These are phyloP conservation scores for Amanita thiersii DNA, from an alignment of 768 basidiomycete species.

Conservation along the genomic window DNA sequence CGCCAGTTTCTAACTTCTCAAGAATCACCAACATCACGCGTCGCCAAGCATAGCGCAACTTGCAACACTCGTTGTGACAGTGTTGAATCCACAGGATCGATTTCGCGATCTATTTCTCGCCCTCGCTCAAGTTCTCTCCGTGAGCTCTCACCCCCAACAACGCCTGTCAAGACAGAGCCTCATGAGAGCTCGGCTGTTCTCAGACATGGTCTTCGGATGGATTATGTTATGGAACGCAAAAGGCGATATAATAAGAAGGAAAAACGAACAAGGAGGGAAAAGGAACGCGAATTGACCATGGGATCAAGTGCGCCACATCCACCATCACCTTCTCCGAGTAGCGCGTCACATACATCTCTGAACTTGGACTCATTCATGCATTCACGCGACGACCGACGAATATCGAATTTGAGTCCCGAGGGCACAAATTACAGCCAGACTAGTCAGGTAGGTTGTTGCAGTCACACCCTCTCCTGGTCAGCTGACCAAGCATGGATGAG, in stretches of 20 bases:
- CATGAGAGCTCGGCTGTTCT: conserved; percentile 38
- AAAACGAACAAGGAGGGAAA: conserved; percentile 37
- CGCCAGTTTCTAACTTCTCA: conserved; percentile 65
- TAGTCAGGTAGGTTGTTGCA: conserved; percentile 33
- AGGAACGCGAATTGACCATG: conserved; percentile 37
- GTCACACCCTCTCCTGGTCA: conserved; percentile 18
- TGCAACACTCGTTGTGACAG: conserved; percentile 26
- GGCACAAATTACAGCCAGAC: conserved; percentile 20
- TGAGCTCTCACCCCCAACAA: conserved; percentile 48
- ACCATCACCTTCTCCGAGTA: conserved; percentile 45
- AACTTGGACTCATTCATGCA: conserved; percentile 43
- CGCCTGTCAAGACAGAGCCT: conserved; percentile 60
- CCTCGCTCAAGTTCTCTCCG: conserved; percentile 41
- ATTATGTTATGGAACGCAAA: conserved; percentile 68
- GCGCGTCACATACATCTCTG: conserved; percentile 35
- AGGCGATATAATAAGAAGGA: conserved; percentile 49
- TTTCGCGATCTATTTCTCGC: conserved; percentile 36
- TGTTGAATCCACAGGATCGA: conserved; percentile 24
- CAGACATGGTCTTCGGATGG: conserved; percentile 68
- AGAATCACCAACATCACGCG: conserved; percentile 36
- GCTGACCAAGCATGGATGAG: conserved; percentile 8
- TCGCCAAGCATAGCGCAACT: conserved; percentile 26
- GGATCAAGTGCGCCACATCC: conserved; percentile 23
- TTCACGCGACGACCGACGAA: conserved; percentile 47
- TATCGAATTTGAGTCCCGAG: conserved; percentile 20